A percentile compares a stretch with the other conserved stretches of the same genome.
These are phyloP conservation scores for Myotisia sp. DNA, from an alignment of 2,329 filamentous ascomycete genomes.

Conservation along the genomic window DNA sequence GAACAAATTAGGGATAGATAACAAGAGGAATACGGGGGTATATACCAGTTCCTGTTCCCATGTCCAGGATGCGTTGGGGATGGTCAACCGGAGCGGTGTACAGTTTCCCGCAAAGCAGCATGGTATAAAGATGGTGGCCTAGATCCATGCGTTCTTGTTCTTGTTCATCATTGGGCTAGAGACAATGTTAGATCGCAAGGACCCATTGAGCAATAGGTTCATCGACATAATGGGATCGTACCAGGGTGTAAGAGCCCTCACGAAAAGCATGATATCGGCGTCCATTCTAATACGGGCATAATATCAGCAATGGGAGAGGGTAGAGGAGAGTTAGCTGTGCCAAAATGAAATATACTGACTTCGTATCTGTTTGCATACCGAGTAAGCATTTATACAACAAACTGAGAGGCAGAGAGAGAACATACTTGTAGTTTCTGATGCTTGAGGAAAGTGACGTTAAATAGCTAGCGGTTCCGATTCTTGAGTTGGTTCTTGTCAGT, in stretches of 20 bases:
- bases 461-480: constrained; percentile 4
- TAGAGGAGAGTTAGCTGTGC: too few relatives aligned
- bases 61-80: constrained; percentile 39
- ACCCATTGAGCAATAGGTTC: too few relatives aligned
- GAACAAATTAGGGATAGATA: not conserved
- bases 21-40: not conserved
- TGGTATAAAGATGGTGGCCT: constrained; percentile 41
- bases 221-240: not conserved
- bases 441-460: constrained; percentile 5
- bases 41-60: constrained; percentile 43
- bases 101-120: constrained; percentile 32
- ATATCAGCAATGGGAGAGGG: not conserved
- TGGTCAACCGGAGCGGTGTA: constrained; percentile 34
- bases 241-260: constrained; percentile 6
- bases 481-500: not conserved
- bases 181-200: constrained; percentile 2
- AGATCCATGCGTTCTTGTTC: constrained; percentile 25
- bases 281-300: constrained; percentile 6
- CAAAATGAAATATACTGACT: not conserved
- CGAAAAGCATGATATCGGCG: constrained; percentile 9
- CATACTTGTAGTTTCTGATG: constrained; percentile 7
- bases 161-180: constrained; percentile 10
- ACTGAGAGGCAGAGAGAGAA: not conserved
- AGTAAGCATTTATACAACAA: not conserved
- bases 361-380: not conserved